These are phyloP conservation scores for Secale cereale DNA, from an alignment of 176 grass and related monocot genomes.

Conservation along the genomic window DNA sequence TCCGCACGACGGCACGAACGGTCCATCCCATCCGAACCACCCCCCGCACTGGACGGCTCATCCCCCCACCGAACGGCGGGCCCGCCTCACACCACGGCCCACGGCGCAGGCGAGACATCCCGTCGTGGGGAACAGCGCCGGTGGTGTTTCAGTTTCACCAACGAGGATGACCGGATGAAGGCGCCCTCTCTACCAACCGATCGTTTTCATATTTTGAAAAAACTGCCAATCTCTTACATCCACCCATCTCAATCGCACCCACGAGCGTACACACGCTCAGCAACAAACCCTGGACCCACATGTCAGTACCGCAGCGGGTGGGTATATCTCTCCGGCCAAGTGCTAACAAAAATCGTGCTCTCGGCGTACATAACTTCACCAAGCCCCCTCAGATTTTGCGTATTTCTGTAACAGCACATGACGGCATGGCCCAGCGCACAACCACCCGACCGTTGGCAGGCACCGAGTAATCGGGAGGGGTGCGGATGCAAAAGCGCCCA, in stretches of 20 bases:
- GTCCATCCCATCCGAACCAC: not conserved
- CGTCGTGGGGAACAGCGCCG: not conserved
- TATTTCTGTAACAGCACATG: fast-evolving
- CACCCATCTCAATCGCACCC: not conserved
- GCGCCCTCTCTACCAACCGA: constrained; percentile 28
- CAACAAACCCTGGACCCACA: fast-evolving
- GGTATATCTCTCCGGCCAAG: fast-evolving
- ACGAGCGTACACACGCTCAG: not conserved
- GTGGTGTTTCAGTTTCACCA: not conserved
- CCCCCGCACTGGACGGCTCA: not conserved
- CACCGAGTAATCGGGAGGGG: fast-evolving
- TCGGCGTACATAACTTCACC: fast-evolving
- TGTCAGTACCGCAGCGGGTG: fast-evolving
- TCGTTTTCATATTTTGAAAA: not conserved
- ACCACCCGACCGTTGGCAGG: not conserved
- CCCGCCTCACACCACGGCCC: not conserved
- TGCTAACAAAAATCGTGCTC: not conserved
- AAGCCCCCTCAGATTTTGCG: fast-evolving
- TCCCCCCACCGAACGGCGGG: not conserved
- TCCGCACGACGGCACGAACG: not conserved
- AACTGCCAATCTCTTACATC: not conserved
- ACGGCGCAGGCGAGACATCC: not conserved
- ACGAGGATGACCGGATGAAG: not conserved
- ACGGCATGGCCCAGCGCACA: not conserved
- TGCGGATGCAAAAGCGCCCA: not conserved